These are phyloP conservation scores for Helicostylum pulchrum DNA, from an alignment of 192 early-diverging fungal genomes.

Conservation along the genomic window DNA sequence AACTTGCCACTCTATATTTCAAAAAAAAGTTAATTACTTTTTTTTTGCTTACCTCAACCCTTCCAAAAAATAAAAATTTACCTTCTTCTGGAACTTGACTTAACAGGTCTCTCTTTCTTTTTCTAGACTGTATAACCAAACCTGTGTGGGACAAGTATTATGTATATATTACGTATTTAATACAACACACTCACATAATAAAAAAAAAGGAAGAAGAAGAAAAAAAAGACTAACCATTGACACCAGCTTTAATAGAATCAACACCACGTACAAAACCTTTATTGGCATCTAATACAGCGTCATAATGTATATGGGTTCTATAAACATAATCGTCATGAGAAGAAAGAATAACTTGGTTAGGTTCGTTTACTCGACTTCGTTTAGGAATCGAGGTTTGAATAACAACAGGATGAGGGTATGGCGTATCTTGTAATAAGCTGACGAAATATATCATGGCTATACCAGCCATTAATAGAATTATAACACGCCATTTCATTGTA, in stretches of 20 bases:
- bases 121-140: slow-evolving; percentile 4
- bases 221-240: slow-evolving; percentile 10
- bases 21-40: neutral
- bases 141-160: neutral
- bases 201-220: neutral
- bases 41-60: neutral
- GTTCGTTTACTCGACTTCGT: too few species aligned
- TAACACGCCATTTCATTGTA: slow-evolving; percentile 36
- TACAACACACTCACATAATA: too few species aligned
- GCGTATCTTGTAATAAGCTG: slow-evolving; percentile 32
- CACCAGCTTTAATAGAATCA: slow-evolving; percentile 4
- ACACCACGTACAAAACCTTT: slow-evolving; percentile 11
- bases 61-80: neutral
- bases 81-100: neutral
- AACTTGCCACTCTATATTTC: slow-evolving; percentile 17
- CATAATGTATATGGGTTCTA: slow-evolving; percentile 23
- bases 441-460: slow-evolving; percentile 28
- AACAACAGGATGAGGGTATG: slow-evolving; percentile 28
- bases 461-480: slow-evolving; percentile 28
- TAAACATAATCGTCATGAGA: slow-evolving; percentile 21
- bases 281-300: slow-evolving; percentile 12
- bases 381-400: neutral
- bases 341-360: slow-evolving; percentile 16
- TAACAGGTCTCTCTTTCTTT: neutral
- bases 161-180: neutral